Percentiles rank a stretch among this genome's conserved stretches.
These are phyloP conservation scores for Batkoa obscura DNA, from an alignment of 371 early-diverging fungal species.

Conservation along the genomic window DNA sequence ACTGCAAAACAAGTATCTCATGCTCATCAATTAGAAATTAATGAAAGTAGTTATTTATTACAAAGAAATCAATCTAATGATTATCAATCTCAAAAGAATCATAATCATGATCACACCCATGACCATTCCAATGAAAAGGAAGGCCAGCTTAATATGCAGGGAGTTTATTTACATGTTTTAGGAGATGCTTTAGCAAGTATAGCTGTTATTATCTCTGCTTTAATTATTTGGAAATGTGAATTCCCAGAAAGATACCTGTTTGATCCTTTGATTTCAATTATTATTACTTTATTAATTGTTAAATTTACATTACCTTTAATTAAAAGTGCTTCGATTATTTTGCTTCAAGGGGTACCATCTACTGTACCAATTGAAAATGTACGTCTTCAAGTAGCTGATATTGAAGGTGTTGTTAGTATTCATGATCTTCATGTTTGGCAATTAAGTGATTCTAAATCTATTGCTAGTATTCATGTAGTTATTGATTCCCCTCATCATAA, in stretches of 20 bases:
- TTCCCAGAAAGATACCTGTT: constrained; percentile 49
- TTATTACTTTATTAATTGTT: constrained; percentile 23
- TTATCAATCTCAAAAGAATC: constrained; percentile 5
- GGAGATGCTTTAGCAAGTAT: constrained; percentile 89
- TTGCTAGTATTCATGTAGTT: constrained; percentile 67
- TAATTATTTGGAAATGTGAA: constrained; percentile 55
- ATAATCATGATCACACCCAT: constrained; percentile 21
- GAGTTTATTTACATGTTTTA: constrained; percentile 84
- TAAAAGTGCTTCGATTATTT: constrained; percentile 51
- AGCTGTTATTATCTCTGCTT: constrained; percentile 70
- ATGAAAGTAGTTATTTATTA: not conserved
- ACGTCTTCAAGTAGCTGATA: constrained; percentile 25
- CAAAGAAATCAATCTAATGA: constrained; percentile 6
- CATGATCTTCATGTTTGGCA: constrained; percentile 95
- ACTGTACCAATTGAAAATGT: constrained; percentile 42
- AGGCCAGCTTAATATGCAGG: constrained; percentile 69
- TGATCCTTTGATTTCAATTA: constrained; percentile 43
- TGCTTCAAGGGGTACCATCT: constrained; percentile 71
- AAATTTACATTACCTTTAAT: constrained; percentile 42
- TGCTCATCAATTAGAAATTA: constrained; percentile 6
- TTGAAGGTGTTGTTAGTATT: constrained; percentile 41
- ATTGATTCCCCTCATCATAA: constrained; percentile 22
- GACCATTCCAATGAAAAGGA: constrained; percentile 15
- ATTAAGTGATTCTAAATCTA: constrained; percentile 59
- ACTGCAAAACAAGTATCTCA: constrained; percentile 8